Evolutionary conservation across 768 basidiomycete species (phyloP).

Genomic region (Tricholoma furcatifolium): DNA sequence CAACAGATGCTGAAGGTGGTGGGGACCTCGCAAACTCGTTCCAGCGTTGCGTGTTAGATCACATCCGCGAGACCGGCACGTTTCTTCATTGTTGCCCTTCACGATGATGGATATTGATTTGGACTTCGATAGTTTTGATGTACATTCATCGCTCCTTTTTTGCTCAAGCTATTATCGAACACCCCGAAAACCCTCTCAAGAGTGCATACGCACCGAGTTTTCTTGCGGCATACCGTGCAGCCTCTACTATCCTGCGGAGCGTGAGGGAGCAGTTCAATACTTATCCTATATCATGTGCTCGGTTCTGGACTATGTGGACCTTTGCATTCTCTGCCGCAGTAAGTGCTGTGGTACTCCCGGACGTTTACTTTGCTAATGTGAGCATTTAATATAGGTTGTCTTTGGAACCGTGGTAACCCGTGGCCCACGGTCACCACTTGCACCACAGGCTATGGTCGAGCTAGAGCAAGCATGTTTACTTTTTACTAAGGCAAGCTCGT

Average conservation of each 20-base stretch:
- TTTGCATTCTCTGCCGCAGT: slow-evolving; percentile 57
- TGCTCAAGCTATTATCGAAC: slow-evolving; percentile 68
- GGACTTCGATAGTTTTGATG: slow-evolving; percentile 43
- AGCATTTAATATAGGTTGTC: slow-evolving; percentile 48
- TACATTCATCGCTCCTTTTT: slow-evolving; percentile 71
- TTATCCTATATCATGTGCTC: slow-evolving; percentile 45
- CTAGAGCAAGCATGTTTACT: slow-evolving; percentile 65
- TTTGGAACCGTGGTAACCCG: slow-evolving; percentile 80
- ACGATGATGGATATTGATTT: too few relatives aligned
- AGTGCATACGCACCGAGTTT: slow-evolving; percentile 66
- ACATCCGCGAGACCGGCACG: slow-evolving; percentile 46
- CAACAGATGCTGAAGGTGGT: not conserved
- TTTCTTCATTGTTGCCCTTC: slow-evolving; percentile 5
- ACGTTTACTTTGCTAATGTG: not conserved
- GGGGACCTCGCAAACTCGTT: slow-evolving; percentile 38
- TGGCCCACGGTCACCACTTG: slow-evolving; percentile 67
- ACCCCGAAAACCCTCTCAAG: slow-evolving; percentile 64
- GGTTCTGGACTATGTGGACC: slow-evolving; percentile 67
- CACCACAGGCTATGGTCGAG: slow-evolving; percentile 64
- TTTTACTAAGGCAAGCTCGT: slow-evolving; percentile 59
- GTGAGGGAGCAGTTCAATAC: slow-evolving; percentile 46
- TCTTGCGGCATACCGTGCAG: slow-evolving; percentile 58
- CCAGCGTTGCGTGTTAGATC: slow-evolving; percentile 46
- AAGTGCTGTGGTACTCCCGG: slow-evolving; percentile 13
- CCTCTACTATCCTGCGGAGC: slow-evolving; percentile 54